phyloP scores from a whole-genome alignment of 2,329 filamentous ascomycete species.

The Aspergillus sp. region DNA sequence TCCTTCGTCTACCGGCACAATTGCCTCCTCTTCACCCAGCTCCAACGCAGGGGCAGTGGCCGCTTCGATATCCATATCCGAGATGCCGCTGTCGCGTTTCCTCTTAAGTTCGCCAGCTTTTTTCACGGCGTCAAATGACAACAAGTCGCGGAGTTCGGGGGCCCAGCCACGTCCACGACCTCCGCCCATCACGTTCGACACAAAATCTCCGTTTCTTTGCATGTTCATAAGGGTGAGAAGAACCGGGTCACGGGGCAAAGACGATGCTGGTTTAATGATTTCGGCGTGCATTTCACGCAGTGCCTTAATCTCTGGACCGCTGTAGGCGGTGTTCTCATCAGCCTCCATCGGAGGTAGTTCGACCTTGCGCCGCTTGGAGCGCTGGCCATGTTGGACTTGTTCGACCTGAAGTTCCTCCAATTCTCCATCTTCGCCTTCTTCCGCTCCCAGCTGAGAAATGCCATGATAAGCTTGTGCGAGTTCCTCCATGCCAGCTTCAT shows the following conservation, averaged over 20 bases:
- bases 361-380: constrained; percentile 72
- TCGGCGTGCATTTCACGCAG: constrained; percentile 83
- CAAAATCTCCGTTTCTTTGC: constrained; percentile 87
- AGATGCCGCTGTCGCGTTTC: constrained; percentile 86
- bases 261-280: constrained; percentile 79
- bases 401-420: constrained; percentile 48
- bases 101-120: constrained; percentile 81
- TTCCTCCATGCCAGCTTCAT: constrained; percentile 47
- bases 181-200: constrained; percentile 81
- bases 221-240: constrained; percentile 85
- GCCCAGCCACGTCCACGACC: constrained; percentile 79
- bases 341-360: constrained; percentile 60
- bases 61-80: constrained; percentile 71
- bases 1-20: constrained; percentile 49
- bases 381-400: constrained; percentile 64
- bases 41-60: constrained; percentile 62
- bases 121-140: constrained; percentile 81
- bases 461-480: constrained; percentile 49
- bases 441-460: constrained; percentile 16
- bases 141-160: constrained; percentile 84
- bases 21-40: constrained; percentile 65
- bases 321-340: constrained; percentile 78
- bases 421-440: constrained; percentile 56
- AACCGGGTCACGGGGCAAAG: constrained; percentile 82
- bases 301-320: constrained; percentile 74